phyloP scores from a whole-genome alignment of 441 rosid species.

The Gossypium laxum region DNA sequence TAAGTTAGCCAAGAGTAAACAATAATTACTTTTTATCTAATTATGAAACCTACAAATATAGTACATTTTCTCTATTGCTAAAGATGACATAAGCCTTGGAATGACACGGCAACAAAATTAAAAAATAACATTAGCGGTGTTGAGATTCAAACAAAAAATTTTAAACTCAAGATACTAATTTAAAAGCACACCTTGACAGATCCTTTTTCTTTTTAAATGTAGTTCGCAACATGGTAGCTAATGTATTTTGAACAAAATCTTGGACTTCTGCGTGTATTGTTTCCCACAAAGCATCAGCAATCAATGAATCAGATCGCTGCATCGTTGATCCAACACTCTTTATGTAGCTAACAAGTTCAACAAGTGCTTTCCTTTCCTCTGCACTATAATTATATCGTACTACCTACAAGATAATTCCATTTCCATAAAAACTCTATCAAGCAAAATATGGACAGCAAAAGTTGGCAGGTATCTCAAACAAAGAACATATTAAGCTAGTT shows the following conservation, averaged over 20 bases:
- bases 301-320: constrained; percentile 83
- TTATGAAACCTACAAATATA: background rate
- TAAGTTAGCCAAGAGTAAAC: background rate
- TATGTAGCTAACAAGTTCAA: constrained; percentile 90
- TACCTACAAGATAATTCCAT: constrained; percentile 43
- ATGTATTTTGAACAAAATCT: constrained; percentile 92
- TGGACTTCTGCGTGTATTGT: constrained; percentile 98
- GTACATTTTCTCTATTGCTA: background rate
- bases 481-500: constrained; percentile 1
- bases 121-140: background rate
- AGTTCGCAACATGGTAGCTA: constrained; percentile 92
- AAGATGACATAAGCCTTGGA: background rate
- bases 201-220: constrained; percentile 93
- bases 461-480: background rate
- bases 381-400: constrained; percentile 82
- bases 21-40: background rate
- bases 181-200: constrained; percentile 60
- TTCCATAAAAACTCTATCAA: background rate
- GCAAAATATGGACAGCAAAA: background rate
- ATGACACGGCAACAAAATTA: background rate
- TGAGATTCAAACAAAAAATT: constrained; percentile 9
- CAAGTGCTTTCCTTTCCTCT: constrained; percentile 90
- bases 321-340: constrained; percentile 89
- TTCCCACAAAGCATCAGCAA: constrained; percentile 99
- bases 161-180: constrained; percentile 16